Evolutionary conservation across 352 stramenopile species (phyloP).

Genomic region (Thraustochytrium striatum): DNA sequence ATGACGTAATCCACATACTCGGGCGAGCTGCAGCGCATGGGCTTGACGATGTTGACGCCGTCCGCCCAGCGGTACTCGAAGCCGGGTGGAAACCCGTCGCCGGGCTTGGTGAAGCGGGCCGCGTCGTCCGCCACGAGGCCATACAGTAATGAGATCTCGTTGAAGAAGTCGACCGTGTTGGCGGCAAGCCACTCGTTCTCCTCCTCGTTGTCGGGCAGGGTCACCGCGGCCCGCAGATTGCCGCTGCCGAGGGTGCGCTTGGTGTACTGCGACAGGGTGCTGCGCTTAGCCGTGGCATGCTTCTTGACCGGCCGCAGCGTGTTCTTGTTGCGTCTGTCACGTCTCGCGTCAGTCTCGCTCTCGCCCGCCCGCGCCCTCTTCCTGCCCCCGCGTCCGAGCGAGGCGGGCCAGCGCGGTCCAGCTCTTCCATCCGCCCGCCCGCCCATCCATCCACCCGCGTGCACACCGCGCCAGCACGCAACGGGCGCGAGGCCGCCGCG

Average conservation of each 20-base stretch:
- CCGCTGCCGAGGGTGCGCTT: constrained; percentile 11
- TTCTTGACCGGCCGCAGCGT: constrained; percentile 45
- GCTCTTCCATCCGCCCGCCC: neutral
- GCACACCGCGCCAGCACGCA: neutral
- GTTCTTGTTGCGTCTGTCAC: neutral
- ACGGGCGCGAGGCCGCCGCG: neutral
- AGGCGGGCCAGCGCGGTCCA: too few relatives aligned
- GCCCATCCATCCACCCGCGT: neutral
- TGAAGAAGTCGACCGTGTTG: constrained; percentile 90
- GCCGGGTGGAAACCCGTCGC: constrained; percentile 42
- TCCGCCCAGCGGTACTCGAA: constrained; percentile 54
- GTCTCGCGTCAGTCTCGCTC: too few relatives aligned
- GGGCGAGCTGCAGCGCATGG: constrained; percentile 65
- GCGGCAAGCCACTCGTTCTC: constrained; percentile 84
- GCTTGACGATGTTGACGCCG: constrained; percentile 49
- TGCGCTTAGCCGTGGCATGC: constrained; percentile 29
- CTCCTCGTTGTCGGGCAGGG: constrained; percentile 63
- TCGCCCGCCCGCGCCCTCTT: too few relatives aligned
- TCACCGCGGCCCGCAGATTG: neutral
- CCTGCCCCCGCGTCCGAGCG: too few relatives aligned
- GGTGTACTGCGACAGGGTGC: constrained; percentile 29
- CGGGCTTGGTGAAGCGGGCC: constrained; percentile 28
- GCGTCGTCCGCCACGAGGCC: constrained; percentile 72
- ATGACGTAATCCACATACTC: constrained; percentile 88
- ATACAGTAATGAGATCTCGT: constrained; percentile 86